Percentiles rank a stretch among this genome's conserved stretches.
Conservation (phyloP, 1,284 basidiomycete genomes). For the Tilletia indica region DNA sequence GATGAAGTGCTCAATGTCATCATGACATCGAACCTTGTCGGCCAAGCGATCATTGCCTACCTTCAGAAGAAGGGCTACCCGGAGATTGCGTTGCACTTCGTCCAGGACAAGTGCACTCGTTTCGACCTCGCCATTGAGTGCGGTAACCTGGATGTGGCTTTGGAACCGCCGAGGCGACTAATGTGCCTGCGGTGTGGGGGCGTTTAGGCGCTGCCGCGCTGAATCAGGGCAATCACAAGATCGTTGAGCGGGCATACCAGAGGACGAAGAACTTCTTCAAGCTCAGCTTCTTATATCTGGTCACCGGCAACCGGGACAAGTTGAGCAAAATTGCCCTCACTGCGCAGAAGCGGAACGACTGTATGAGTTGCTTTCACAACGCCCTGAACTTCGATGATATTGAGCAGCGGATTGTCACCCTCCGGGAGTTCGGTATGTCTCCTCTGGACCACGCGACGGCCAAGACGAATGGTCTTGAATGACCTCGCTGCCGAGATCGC, state of each 20-base stretch:
- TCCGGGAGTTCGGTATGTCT: constrained; percentile 88
- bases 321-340: constrained; percentile 97
- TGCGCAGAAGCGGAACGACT: constrained; percentile 88
- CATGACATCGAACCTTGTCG: constrained; percentile 87
- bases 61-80: too few species aligned
- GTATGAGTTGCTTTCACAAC: constrained; percentile 98
- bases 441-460: constrained; percentile 91
- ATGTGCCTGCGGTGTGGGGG: too few species aligned
- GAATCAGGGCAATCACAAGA: too few species aligned
- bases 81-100: constrained; percentile 98
- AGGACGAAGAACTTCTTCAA: too few species aligned
- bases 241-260: too few species aligned
- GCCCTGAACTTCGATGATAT: constrained; percentile 91
- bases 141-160: constrained; percentile 91
- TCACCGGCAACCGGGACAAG: too few species aligned
- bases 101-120: constrained; percentile 94
- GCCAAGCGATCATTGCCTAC: constrained; percentile 98
- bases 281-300: too few species aligned
- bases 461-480: too few species aligned
- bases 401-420: constrained; percentile 75
- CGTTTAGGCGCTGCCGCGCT: too few species aligned
- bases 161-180: constrained; percentile 85
- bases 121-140: constrained; percentile 99
- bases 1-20: constrained; percentile 98
- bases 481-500: too few species aligned